phyloP scores from a whole-genome alignment of 73 alveolate species.

The Tetrahymena thermophila region DNA sequence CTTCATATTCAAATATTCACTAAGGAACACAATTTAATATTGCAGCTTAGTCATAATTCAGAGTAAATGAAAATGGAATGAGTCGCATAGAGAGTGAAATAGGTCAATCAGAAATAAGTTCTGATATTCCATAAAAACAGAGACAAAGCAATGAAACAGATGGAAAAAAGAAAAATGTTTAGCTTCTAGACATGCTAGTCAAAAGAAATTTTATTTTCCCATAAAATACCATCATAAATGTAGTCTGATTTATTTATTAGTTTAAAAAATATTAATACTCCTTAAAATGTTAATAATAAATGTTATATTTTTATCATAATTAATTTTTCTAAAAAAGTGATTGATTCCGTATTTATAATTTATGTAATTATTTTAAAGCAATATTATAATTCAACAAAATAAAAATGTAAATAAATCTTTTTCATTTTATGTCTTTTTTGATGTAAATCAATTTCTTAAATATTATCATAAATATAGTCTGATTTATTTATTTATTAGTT shows the following conservation, averaged over 20 bases:
- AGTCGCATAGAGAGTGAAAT: background rate
- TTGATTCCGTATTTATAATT: too few species aligned
- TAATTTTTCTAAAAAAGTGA: too few species aligned
- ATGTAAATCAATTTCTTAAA: too few species aligned
- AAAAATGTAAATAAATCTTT: too few species aligned
- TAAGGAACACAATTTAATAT: background rate
- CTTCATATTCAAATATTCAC: background rate
- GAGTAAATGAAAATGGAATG: background rate
- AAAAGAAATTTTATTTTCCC: background rate
- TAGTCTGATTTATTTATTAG: background rate
- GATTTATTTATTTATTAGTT: too few species aligned
- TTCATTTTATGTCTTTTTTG: too few species aligned
- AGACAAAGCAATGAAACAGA: background rate
- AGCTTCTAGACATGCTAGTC: background rate
- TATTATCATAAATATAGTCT: too few species aligned
- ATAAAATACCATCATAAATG: background rate
- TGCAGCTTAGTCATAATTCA: background rate
- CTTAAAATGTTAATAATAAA: too few species aligned
- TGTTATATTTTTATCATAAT: too few species aligned
- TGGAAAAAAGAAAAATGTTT: background rate
- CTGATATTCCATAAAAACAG: background rate
- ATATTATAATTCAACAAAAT: too few species aligned
- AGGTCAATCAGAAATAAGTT: background rate
- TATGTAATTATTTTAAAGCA: too few species aligned
- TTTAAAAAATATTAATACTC: too few species aligned